Evolutionary conservation across 495 filamentous ascomycete genomes (phyloP).

Genomic region (Penicillium canescens): DNA sequence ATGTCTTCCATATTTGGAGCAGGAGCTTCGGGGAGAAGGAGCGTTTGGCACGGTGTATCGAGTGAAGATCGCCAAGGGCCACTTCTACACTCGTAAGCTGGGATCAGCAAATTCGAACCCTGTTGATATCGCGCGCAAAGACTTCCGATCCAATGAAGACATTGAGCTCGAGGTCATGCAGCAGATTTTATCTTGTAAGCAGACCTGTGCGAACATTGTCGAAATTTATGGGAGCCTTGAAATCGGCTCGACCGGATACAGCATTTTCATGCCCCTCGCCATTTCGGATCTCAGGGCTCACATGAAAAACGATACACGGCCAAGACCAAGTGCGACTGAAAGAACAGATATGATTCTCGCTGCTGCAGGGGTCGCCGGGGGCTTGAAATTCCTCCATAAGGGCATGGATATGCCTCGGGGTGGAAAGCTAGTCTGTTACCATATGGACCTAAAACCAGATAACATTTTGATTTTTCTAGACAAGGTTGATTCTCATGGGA

Average conservation of each 20-base stretch:
- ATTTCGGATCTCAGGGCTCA: slow-evolving; percentile 32
- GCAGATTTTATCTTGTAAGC: slow-evolving; percentile 24
- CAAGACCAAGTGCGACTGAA: slow-evolving; percentile 4
- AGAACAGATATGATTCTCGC: slow-evolving; percentile 26
- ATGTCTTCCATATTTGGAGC: slow-evolving; percentile 33
- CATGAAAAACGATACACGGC: slow-evolving; percentile 21
- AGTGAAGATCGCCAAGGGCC: slow-evolving; percentile 33
- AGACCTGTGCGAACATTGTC: slow-evolving; percentile 29
- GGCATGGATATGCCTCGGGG: slow-evolving; percentile 22
- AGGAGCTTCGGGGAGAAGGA: slow-evolving; percentile 18
- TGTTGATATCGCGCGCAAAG: slow-evolving; percentile 5
- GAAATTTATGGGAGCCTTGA: slow-evolving; percentile 32
- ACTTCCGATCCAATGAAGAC: neutral
- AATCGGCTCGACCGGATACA: slow-evolving; percentile 26
- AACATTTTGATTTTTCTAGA: slow-evolving; percentile 37
- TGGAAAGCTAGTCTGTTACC: slow-evolving; percentile 33
- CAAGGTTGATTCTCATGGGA: neutral
- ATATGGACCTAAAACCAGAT: slow-evolving; percentile 39
- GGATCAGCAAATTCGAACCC: slow-evolving; percentile 13
- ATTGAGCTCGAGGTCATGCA: slow-evolving; percentile 30
- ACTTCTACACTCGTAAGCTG: slow-evolving; percentile 22
- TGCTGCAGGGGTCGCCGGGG: slow-evolving; percentile 31
- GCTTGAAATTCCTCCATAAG: slow-evolving; percentile 35
- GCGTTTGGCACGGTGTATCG: slow-evolving; percentile 31
- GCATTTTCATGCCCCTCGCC: slow-evolving; percentile 39